Evolutionary conservation across 2,329 filamentous ascomycete species (phyloP), one percentile per base, ranked within the genome.

Genomic region (Claviceps spartinae): DNA sequence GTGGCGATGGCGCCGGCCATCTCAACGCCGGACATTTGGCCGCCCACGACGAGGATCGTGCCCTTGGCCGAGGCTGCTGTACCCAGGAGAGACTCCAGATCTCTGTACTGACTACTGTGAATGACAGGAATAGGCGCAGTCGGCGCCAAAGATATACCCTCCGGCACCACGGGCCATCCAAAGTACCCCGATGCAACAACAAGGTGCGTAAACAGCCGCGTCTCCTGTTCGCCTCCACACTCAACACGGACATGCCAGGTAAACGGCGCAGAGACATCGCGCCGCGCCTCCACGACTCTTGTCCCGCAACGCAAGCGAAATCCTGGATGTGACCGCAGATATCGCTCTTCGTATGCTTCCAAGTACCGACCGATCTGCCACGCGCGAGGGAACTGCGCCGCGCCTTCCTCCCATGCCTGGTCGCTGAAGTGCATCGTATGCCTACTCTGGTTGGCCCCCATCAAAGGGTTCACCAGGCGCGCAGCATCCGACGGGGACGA

Each of bases 1-100:
- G 80, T 73, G 11, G 85, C 86, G 48, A 90, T 78, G 2, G 82
- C 81, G 9, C 80, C 82, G 0, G 86, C 83, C 48, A 84, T 83
- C 68, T 94, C 88, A 5, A 86, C 78, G 0, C 86, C 87, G 2
- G 86, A 91, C 76, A 93, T 89, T 59, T 89, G 86, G 0, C 86
- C 87, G 0, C 88, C 88, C 1, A 89, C 78, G 0, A 94, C 72
- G 1, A 88, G 72, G 16, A 93, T 80, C 60, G 82, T 86, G 18
- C 78, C 77, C 1, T 72, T 72, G 0, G 61, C 59, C 4, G 56
- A 52, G 2, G 68, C 62, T 0, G 65, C 59, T 11, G 66, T 61
- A 0, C 66, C 67, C 1, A 83, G 59, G 2, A 83, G 63, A 8
- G 63, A 63, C 30, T 72, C 59, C 2, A 85, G 64, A 51, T 76